Conservation (phyloP, 306 rosid species). For the Prunus davidiana region DNA sequence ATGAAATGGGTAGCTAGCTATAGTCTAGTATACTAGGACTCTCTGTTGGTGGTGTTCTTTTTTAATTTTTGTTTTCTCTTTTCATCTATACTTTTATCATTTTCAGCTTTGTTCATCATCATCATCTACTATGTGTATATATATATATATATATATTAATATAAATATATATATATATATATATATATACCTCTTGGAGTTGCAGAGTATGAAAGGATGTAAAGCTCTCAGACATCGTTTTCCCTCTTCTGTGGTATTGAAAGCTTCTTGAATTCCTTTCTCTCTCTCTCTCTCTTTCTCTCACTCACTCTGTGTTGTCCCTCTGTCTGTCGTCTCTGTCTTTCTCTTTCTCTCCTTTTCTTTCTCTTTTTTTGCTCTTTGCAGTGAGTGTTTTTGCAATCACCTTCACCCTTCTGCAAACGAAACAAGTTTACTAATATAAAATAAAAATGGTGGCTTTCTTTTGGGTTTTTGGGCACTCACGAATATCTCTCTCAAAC, state of each 20-base stretch:
- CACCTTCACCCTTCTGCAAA: conserved; percentile 46
- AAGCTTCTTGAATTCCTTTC: conserved; percentile 48
- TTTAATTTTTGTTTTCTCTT: conserved; percentile 12
- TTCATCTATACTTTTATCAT: conserved; percentile 34
- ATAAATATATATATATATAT: too few relatives aligned
- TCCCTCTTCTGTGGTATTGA: conserved; percentile 57
- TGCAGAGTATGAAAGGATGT: conserved; percentile 69
- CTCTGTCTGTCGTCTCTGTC: conserved; percentile 56
- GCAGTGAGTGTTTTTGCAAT: conserved; percentile 46
- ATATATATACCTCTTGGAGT: conserved; percentile 58
- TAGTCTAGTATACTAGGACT: not conserved
- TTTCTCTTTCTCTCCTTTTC: conserved; percentile 68
- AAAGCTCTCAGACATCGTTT: conserved; percentile 77
- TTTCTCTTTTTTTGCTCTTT: conserved; percentile 42
- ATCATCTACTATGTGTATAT: conserved; percentile 2
- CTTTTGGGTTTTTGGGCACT: conserved; percentile 14
- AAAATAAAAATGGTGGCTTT: conserved; percentile 47
- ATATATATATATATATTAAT: not conserved
- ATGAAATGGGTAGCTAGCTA: conserved; percentile 3
- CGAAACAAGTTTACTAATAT: conserved; percentile 26
- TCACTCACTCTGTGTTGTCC: conserved; percentile 42
- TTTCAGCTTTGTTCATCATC: conserved; percentile 48
- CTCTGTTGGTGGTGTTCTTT: conserved; percentile 27
- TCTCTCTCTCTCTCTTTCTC: conserved; percentile 25
- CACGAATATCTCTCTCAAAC: conserved; percentile 53